Evolutionary conservation across 371 early-diverging fungal genomes (phyloP), one percentile per base, ranked within the genome.

Genomic region (Lichtheimia corymbifera): DNA sequence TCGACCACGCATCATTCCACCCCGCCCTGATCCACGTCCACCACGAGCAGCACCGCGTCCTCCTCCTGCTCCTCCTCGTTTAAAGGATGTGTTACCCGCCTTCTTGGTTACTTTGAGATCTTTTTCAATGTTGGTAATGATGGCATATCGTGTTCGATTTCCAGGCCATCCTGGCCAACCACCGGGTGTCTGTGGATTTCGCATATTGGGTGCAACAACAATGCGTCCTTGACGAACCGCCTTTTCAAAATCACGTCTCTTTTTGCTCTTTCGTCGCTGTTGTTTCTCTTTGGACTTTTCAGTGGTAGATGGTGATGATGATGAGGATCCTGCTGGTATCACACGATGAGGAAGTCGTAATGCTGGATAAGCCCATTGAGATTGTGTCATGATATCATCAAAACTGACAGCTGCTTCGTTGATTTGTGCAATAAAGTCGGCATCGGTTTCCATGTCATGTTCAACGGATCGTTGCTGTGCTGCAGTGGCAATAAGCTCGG

Each of bases 91-190:
- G 35, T 35, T 35, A 11, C 35, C 11, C 50, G 27, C 45, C 40
- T 45, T 62, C 25, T 56, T 56, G 3, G 12, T 45, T 20, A 4
- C 2, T 43, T 56, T 57, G 18, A 57, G 27, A 27, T 56, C 63
- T 7, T 63, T 52, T 27, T 52, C 52, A 25, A 63, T 30, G 30
- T 42, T 45, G 2, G 64, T 59, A 54, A 76, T 66, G 57, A 79
- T 79, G 3, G 65, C 65, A 30, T 66, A 68, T 1, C 45, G 57
- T 12, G 69, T 80, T 1, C 62, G 54, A n/a, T 59, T 40, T n/a
- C 80, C 77, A n/a, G 80, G 80, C 74, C 75, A 80, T 17, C 80
- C 80, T 17, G 80, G 77, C 80, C 80, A 80, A 1, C 77, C 80
- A 18, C 68, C 67, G 30, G 70, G 69, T 22, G 68, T 67, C 14